These are phyloP conservation scores for Penicillium sp. DNA, from an alignment of 2,329 filamentous ascomycete species.

Conservation along the genomic window DNA sequence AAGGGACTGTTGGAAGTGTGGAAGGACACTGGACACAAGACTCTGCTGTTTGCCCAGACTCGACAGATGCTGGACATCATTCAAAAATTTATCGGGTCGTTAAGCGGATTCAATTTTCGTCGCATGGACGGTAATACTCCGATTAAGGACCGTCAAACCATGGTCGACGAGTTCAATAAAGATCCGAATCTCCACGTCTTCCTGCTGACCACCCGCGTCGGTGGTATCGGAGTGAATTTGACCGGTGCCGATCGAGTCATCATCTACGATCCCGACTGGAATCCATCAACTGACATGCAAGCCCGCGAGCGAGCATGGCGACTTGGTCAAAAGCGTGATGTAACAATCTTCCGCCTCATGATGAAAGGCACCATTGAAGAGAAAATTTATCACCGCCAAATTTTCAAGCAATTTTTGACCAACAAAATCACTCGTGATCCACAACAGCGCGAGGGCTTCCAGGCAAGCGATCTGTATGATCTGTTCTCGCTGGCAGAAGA, in stretches of 20 bases:
- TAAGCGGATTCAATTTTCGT: conserved; percentile 73
- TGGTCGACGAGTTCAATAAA: conserved; percentile 93
- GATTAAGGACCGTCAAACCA: conserved; percentile 81
- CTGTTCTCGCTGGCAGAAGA: conserved; percentile 78
- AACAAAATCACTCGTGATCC: conserved; percentile 96
- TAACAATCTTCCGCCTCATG: conserved; percentile 97
- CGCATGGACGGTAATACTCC: conserved; percentile 94
- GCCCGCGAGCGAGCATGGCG: conserved; percentile 95
- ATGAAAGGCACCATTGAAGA: conserved; percentile 97
- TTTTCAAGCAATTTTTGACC: conserved; percentile 96
- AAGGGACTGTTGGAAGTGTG: conserved; percentile 85
- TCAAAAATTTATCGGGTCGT: conserved; percentile 72
- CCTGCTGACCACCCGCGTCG: conserved; percentile 91
- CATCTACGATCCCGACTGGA: conserved; percentile 99
- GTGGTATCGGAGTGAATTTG: conserved; percentile 88
- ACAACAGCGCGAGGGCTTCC: conserved; percentile 88
- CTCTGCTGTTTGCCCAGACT: conserved; percentile 88
- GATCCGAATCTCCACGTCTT: conserved; percentile 81
- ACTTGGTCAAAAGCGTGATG: conserved; percentile 89
- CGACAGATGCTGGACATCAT: conserved; percentile 95
- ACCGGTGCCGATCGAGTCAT: conserved; percentile 95
- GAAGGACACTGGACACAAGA: conserved; percentile 92
- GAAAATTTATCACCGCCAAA: conserved; percentile 98
- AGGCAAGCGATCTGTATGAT: conserved; percentile 86
- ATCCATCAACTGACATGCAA: conserved; percentile 93